Evolutionary conservation across 164 flowering plant species (phyloP).

Genomic region (Stephania yunnanensis): DNA sequence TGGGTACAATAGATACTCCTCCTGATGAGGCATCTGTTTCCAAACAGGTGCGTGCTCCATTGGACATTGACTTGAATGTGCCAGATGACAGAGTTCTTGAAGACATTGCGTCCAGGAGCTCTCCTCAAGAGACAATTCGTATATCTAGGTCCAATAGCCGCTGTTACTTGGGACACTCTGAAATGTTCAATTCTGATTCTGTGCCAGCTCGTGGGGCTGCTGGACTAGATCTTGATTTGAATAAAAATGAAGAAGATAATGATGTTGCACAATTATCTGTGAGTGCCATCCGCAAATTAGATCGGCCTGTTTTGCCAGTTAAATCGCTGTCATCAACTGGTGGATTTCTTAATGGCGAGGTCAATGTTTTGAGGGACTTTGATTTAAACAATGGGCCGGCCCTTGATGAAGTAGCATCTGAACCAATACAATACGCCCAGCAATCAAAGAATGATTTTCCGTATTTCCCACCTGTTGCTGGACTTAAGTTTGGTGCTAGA

Average conservation of each 20-base stretch:
- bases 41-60: slow-evolving; percentile 40
- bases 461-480: slow-evolving; percentile 31
- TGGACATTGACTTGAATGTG: slow-evolving; percentile 83
- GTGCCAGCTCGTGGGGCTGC: slow-evolving; percentile 33
- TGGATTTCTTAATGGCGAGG: slow-evolving; percentile 37
- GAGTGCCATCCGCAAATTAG: slow-evolving; percentile 28
- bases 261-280: slow-evolving; percentile 41
- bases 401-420: slow-evolving; percentile 46
- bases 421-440: slow-evolving; percentile 31
- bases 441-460: slow-evolving; percentile 25
- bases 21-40: slow-evolving; percentile 26
- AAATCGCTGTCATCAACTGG: slow-evolving; percentile 26
- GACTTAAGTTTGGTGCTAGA: slow-evolving; percentile 40
- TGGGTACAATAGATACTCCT: slow-evolving; percentile 13
- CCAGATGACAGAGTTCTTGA: slow-evolving; percentile 64
- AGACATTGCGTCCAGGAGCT: slow-evolving; percentile 38
- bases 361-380: slow-evolving; percentile 47
- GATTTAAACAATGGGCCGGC: slow-evolving; percentile 84
- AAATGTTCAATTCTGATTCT: slow-evolving; percentile 13
- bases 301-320: slow-evolving; percentile 25
- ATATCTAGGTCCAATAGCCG: not conserved
- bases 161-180: slow-evolving; percentile 10
- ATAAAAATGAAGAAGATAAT: slow-evolving; percentile 51
- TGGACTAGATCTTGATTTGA: slow-evolving; percentile 83
- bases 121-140: slow-evolving; percentile 16